Percentiles rank a stretch among this genome's conserved stretches.
phyloP scores from a whole-genome alignment of 2,329 filamentous ascomycete genomes.

The Plectosphaerella sp. region DNA sequence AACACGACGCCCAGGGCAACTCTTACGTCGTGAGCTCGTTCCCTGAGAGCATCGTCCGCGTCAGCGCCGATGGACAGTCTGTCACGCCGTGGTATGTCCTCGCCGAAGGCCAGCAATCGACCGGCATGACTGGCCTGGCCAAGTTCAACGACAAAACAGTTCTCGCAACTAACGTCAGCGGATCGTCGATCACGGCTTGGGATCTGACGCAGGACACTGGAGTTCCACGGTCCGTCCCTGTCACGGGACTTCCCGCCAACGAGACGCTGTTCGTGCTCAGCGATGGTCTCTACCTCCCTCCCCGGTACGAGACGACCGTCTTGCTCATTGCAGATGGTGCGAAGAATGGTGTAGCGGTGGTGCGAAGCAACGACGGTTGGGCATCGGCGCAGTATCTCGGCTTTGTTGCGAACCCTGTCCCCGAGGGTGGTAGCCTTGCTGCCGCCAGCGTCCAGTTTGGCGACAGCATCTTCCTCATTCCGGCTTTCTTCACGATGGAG shows the following conservation, averaged over 20 bases:
- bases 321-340: slow-evolving; percentile 24
- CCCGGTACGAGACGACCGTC: slow-evolving; percentile 25
- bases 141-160: slow-evolving; percentile 5
- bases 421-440: too few relatives aligned
- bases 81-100: slow-evolving; percentile 13
- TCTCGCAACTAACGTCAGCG: slow-evolving; percentile 8
- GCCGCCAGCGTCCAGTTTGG: too few relatives aligned
- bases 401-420: slow-evolving; percentile 16
- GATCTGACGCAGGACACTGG: slow-evolving; percentile 10
- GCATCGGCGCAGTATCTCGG: slow-evolving; percentile 28
- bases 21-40: slow-evolving; percentile 14
- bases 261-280: slow-evolving; percentile 1
- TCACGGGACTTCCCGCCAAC: slow-evolving; percentile 8
- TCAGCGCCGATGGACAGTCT: slow-evolving; percentile 7
- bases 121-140: slow-evolving; percentile 14
- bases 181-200: slow-evolving; percentile 12
- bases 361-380: slow-evolving; percentile 31
- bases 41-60: slow-evolving; percentile 12
- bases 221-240: slow-evolving; percentile 5
- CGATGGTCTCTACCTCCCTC: slow-evolving; percentile 27
- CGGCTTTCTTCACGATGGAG: too few relatives aligned
- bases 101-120: slow-evolving; percentile 4
- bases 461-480: too few relatives aligned
- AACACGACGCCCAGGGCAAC: slow-evolving; percentile 12
- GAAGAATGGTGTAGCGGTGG: slow-evolving; percentile 25